Evolutionary conservation across 2,329 filamentous ascomycete genomes (phyloP).

Genomic region (Fusarium sp.): DNA sequence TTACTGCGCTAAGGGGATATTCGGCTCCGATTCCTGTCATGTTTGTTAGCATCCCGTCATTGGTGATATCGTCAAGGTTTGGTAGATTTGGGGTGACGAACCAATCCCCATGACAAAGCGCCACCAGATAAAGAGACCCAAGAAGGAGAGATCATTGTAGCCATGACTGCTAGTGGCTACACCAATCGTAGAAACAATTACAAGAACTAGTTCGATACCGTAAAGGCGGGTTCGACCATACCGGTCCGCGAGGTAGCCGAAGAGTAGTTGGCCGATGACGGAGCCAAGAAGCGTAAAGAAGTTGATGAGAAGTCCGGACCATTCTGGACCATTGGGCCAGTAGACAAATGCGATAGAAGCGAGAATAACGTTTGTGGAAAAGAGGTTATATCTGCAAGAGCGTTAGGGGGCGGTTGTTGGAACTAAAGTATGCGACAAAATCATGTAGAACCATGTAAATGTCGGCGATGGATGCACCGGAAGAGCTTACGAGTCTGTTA

Average conservation of each 20-base stretch:
- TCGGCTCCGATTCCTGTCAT: slow-evolving; percentile 67
- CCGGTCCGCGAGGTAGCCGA: slow-evolving; percentile 62
- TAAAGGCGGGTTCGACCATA: slow-evolving; percentile 64
- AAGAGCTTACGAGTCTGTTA: slow-evolving; percentile 59
- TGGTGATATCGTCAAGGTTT: slow-evolving; percentile 10
- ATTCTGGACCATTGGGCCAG: slow-evolving; percentile 56
- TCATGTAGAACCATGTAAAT: neutral
- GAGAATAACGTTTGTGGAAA: slow-evolving; percentile 63
- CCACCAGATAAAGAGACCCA: slow-evolving; percentile 62
- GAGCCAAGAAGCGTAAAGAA: slow-evolving; percentile 62
- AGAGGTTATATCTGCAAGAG: slow-evolving; percentile 58
- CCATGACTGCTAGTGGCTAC: slow-evolving; percentile 61
- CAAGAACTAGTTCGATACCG: slow-evolving; percentile 63
- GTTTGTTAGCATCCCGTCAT: slow-evolving; percentile 16
- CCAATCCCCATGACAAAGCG: slow-evolving; percentile 63
- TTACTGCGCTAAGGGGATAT: slow-evolving; percentile 71
- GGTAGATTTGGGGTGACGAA: slow-evolving; percentile 37
- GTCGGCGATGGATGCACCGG: neutral
- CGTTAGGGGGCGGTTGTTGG: slow-evolving; percentile 1
- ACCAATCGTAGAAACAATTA: slow-evolving; percentile 65
- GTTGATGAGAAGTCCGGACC: slow-evolving; percentile 59
- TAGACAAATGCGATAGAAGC: slow-evolving; percentile 62
- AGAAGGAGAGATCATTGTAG: slow-evolving; percentile 58
- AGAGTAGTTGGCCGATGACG: slow-evolving; percentile 60
- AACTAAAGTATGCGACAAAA: neutral